Conservation (phyloP, 805 yeast species). For the Wickerhamiella lipophila region DNA sequence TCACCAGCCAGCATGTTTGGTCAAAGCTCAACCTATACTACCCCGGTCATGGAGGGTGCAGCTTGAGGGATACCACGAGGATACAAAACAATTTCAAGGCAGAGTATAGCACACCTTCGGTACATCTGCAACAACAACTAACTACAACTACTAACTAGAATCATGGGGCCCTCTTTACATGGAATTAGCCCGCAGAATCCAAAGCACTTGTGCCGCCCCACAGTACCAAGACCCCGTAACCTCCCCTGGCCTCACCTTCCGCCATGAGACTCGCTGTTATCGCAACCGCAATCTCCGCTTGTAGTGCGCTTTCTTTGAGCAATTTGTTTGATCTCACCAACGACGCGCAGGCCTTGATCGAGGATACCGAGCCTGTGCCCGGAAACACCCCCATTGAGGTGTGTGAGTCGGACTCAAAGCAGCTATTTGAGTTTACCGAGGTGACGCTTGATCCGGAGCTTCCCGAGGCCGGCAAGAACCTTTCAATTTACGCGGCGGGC, state of each 20-base stretch:
- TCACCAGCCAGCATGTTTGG: too few relatives aligned
- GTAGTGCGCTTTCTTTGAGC: neutral
- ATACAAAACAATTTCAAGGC: too few relatives aligned
- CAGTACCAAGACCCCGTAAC: neutral
- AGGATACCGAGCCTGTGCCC: conserved; percentile 37
- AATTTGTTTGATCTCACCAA: neutral
- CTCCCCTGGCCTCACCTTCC: neutral
- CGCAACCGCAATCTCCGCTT: neutral
- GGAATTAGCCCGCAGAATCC: too few relatives aligned
- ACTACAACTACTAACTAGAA: too few relatives aligned
- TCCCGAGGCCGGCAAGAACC: conserved; percentile 71
- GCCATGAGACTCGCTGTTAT: neutral
- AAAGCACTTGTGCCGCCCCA: too few relatives aligned
- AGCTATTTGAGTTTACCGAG: conserved; percentile 47
- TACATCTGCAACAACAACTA: too few relatives aligned
- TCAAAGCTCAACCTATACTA: too few relatives aligned
- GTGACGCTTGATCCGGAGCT: conserved; percentile 73
- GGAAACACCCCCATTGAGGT: conserved; percentile 77
- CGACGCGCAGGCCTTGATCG: conserved; percentile 5
- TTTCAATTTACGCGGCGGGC: conserved; percentile 71
- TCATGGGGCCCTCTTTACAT: too few relatives aligned
- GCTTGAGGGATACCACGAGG: too few relatives aligned
- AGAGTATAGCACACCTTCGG: too few relatives aligned
- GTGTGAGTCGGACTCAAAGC: conserved; percentile 57
- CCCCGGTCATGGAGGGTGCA: too few relatives aligned